Conservation (phyloP, 2,329 filamentous ascomycete species). For the Sphaerulina musiva region DNA sequence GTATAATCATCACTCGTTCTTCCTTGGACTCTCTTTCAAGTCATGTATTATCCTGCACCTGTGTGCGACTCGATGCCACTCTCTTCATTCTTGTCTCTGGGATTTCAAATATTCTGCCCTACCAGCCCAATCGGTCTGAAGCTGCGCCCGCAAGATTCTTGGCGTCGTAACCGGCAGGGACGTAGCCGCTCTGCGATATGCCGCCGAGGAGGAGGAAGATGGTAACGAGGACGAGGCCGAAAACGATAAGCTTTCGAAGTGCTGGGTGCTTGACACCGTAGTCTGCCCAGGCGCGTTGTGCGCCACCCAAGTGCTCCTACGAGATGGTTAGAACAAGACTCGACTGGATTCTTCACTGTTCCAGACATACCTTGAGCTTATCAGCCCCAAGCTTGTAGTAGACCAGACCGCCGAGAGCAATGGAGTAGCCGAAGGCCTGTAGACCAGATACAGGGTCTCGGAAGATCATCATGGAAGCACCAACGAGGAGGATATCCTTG, state of each 20-base stretch:
- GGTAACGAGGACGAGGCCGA: slow-evolving; percentile 55
- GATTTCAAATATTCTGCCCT: slow-evolving; percentile 1
- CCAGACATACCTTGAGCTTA: slow-evolving; percentile 53
- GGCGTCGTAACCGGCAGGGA: slow-evolving; percentile 24
- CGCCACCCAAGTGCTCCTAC: slow-evolving; percentile 63
- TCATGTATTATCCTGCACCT: not conserved
- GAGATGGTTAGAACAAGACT: not conserved
- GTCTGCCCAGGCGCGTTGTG: slow-evolving; percentile 73
- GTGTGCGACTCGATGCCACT: not conserved
- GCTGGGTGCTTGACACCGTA: slow-evolving; percentile 72
- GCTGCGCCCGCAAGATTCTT: slow-evolving; percentile 13
- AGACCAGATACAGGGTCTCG: slow-evolving; percentile 65
- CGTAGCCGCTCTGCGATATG: slow-evolving; percentile 30
- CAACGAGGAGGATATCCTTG: slow-evolving; percentile 79
- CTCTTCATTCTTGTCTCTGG: not conserved
- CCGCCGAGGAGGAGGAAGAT: slow-evolving; percentile 63
- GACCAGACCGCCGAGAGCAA: slow-evolving; percentile 69
- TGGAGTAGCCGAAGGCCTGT: slow-evolving; percentile 77
- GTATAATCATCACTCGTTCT: not conserved
- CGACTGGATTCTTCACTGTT: not conserved
- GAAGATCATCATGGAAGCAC: slow-evolving; percentile 75
- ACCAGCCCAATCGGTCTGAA: slow-evolving; percentile 16
- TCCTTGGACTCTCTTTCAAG: not conserved
- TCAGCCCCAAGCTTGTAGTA: slow-evolving; percentile 84
- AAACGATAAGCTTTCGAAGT: slow-evolving; percentile 69